Evolutionary conservation across 169 alveolate genomes (phyloP), one percentile per base, ranked within the genome.

Genomic region (Ichthyophthirius multifiliis): DNA sequence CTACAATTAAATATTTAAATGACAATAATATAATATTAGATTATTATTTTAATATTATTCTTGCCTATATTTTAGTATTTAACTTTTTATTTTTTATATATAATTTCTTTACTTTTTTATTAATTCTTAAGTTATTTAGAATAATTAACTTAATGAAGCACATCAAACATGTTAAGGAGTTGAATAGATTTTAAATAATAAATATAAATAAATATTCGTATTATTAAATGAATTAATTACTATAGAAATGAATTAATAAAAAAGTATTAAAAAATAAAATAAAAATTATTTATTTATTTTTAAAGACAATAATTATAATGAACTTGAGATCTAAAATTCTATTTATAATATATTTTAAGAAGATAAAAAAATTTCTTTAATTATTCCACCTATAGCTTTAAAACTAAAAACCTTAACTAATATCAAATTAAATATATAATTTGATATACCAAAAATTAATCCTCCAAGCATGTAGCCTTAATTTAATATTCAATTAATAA

Each of bases 221-320:
- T 15, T 32, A 18, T 67, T 65, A 32, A 15, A 65, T 65, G 75
- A 65, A 65, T 55, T 18, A 65, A 32, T 35, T 35, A 32, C 75
- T 46, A 65, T n/a, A 46, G 67, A 71, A 75, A 79, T 37, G 81
- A 67, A 30, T 12, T 75, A 79, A 47, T 20, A 43, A 13, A n/a
- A 65, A 47, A 75, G 75, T 65, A 79, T 46, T 5, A 34, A 79
- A 65, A 34, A 79, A 43, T 2, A 78, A 78, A 64, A 10, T 18
- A 27, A 55, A 4, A 3, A 3, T 12, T 23, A 27, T 15, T 35
- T 6, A 3, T 16, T 65, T 30, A 4, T 32, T n/a, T 27, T 32
- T 35, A 65, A 81, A 79, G 35, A 35, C 75, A n/a, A 67, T 55
- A 15, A 45, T n/a, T n/a, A 79, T n/a, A 81, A 79, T 23, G 86